phyloP scores from a whole-genome alignment of 2,329 filamentous ascomycete genomes.

The Aschersonia sp. region DNA sequence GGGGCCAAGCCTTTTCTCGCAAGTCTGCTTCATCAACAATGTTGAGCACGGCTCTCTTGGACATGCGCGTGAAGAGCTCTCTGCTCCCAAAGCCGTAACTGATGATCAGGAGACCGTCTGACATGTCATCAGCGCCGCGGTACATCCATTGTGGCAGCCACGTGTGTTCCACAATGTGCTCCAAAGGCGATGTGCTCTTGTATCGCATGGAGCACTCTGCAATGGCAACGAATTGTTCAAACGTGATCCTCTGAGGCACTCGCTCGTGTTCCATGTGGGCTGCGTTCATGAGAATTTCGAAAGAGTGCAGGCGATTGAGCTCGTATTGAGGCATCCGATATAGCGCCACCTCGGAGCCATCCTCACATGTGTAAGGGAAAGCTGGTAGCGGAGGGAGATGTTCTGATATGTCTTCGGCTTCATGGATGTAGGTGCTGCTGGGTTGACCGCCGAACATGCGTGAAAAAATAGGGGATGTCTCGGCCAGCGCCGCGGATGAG shows the following conservation, averaged over 20 bases:
- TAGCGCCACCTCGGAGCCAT: constrained; percentile 28
- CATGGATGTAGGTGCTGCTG: constrained; percentile 16
- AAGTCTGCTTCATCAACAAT: constrained; percentile 27
- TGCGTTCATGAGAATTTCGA: constrained; percentile 34
- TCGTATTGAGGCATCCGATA: constrained; percentile 40
- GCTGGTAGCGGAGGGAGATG: constrained; percentile 21
- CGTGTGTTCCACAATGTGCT: constrained; percentile 31
- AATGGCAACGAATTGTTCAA: constrained; percentile 35
- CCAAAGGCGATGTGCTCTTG: constrained; percentile 34
- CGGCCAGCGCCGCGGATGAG: constrained; percentile 32
- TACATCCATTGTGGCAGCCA: constrained; percentile 40
- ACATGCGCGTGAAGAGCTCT: constrained; percentile 32
- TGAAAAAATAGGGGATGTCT: constrained; percentile 36
- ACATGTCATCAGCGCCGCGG: constrained; percentile 29
- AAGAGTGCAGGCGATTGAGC: constrained; percentile 21
- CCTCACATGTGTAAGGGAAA: constrained; percentile 20
- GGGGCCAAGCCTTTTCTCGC: constrained; percentile 29
- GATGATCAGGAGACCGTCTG: constrained; percentile 34
- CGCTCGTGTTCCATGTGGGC: constrained; percentile 33
- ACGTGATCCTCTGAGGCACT: constrained; percentile 30
- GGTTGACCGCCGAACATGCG: constrained; percentile 26
- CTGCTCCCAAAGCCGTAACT: constrained; percentile 37
- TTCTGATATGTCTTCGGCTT: constrained; percentile 20
- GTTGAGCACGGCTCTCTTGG: constrained; percentile 33
- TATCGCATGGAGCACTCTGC: constrained; percentile 35